These are phyloP conservation scores for Silene uniflora DNA, from an alignment of 148 eudicot species.

Conservation along the genomic window DNA sequence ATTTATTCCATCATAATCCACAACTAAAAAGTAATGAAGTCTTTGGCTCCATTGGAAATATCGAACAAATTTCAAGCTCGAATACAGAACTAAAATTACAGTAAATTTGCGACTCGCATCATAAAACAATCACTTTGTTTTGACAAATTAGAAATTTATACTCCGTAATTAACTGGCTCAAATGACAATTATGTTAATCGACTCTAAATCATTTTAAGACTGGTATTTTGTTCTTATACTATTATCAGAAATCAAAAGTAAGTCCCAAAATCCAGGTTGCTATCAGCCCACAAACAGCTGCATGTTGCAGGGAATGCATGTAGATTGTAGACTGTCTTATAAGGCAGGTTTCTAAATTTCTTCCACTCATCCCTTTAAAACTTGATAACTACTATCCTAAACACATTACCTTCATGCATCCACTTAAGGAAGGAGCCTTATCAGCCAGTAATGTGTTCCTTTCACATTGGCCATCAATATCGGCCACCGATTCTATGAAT, in stretches of 20 bases:
- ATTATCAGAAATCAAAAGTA: neutral
- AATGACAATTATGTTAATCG: too few species aligned
- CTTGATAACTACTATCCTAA: constrained; percentile 26
- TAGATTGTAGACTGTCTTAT: constrained; percentile 26
- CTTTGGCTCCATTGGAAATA: too few species aligned
- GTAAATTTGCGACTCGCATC: too few species aligned
- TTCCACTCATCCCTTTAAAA: constrained; percentile 12
- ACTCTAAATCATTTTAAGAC: too few species aligned
- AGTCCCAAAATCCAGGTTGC: constrained; percentile 28
- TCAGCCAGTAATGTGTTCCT: constrained; percentile 17
- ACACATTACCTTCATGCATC: constrained; percentile 5
- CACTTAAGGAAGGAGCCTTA: neutral
- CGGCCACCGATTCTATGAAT: constrained; percentile 16
- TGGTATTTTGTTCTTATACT: neutral
- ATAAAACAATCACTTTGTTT: too few species aligned
- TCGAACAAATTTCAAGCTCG: too few species aligned
- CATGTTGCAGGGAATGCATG: constrained; percentile 33
- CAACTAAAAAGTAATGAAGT: too few species aligned
- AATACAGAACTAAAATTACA: too few species aligned
- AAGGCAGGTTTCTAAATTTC: constrained; percentile 26
- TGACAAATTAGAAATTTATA: too few species aligned
- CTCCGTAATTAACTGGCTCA: too few species aligned
- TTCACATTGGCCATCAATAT: constrained; percentile 20
- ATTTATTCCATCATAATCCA: too few species aligned
- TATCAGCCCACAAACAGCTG: constrained; percentile 29